phyloP scores from a whole-genome alignment of 495 filamentous ascomycete species.

The Xylaria grammica region DNA sequence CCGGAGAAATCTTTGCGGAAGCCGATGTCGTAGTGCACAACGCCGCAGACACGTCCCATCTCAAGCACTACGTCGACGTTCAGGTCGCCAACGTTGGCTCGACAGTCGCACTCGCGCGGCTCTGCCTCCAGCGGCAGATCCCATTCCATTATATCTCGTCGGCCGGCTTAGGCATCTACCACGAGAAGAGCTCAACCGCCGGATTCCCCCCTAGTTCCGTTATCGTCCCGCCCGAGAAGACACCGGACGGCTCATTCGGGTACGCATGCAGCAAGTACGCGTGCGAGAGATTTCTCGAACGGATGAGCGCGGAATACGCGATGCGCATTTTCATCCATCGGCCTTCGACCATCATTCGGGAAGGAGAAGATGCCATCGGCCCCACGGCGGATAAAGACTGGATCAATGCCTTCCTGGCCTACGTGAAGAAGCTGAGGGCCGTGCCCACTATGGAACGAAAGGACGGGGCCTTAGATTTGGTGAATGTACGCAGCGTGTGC shows the following conservation, averaged over 20 bases:
- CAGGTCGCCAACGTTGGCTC: constrained; percentile 30
- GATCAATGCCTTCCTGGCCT: constrained; percentile 29
- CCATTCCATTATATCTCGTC: constrained; percentile 36
- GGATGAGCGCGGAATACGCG: not conserved
- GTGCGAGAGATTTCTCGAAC: constrained; percentile 28
- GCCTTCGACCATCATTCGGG: constrained; percentile 34
- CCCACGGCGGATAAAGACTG: constrained; percentile 27
- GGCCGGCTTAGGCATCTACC: constrained; percentile 22
- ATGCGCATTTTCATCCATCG: constrained; percentile 29
- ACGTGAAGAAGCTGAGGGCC: constrained; percentile 20
- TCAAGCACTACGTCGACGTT: constrained; percentile 30
- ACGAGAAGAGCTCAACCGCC: constrained; percentile 6
- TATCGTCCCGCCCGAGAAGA: constrained; percentile 3
- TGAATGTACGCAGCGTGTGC: constrained; percentile 22
- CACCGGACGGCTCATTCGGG: constrained; percentile 26
- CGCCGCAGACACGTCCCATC: constrained; percentile 32
- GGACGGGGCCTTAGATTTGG: constrained; percentile 27
- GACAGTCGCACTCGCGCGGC: constrained; percentile 23
- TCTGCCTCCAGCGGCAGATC: constrained; percentile 28
- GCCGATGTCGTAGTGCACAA: constrained; percentile 56
- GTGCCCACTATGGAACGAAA: constrained; percentile 20
- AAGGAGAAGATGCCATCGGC: constrained; percentile 15
- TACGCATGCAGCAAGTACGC: constrained; percentile 31
- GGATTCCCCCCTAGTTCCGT: not conserved
- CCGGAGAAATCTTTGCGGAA: constrained; percentile 31